Evolutionary conservation across 169 alveolate genomes (phyloP).

Genomic region (Babesia sp.): DNA sequence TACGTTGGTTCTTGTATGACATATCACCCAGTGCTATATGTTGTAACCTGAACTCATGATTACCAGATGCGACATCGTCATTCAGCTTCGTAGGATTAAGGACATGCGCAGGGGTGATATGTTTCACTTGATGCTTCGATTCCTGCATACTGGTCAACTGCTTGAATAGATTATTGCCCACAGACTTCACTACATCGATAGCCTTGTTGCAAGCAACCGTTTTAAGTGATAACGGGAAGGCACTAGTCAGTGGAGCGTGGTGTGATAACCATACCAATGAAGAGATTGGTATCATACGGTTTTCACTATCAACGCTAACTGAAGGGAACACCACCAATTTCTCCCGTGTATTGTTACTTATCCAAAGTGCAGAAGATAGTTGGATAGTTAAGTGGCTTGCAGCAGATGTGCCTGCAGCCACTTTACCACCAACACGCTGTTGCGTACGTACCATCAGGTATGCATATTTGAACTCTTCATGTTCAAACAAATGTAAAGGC

Average conservation of each 20-base stretch:
- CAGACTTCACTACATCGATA: conserved; percentile 9
- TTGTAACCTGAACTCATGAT: conserved; percentile 32
- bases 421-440: conserved; percentile 12
- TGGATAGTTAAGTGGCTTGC: conserved; percentile 36
- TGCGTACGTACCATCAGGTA: conserved; percentile 53
- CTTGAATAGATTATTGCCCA: conserved; percentile 42
- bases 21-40: conserved; percentile 34
- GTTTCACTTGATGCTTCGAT: conserved; percentile 17
- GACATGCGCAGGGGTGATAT: conserved; percentile 39
- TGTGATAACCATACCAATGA: conserved; percentile 20
- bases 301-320: conserved; percentile 11
- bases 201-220: conserved; percentile 24
- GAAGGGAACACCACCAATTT: conserved; percentile 64
- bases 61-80: background rate
- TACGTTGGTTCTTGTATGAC: conserved; percentile 10
- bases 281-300: conserved; percentile 15
- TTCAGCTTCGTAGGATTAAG: background rate
- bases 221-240: conserved; percentile 32
- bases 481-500: conserved; percentile 2
- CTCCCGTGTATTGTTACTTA: conserved; percentile 52
- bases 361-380: conserved; percentile 54
- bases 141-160: conserved; percentile 40
- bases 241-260: conserved; percentile 6
- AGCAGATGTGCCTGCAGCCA: conserved; percentile 4
- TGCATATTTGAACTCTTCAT: conserved; percentile 23